A percentile compares a stretch with the other conserved stretches of the same genome.
These are phyloP conservation scores for Eucalyptus tenuipes DNA, from an alignment of 345 rosid species.

Conservation along the genomic window DNA sequence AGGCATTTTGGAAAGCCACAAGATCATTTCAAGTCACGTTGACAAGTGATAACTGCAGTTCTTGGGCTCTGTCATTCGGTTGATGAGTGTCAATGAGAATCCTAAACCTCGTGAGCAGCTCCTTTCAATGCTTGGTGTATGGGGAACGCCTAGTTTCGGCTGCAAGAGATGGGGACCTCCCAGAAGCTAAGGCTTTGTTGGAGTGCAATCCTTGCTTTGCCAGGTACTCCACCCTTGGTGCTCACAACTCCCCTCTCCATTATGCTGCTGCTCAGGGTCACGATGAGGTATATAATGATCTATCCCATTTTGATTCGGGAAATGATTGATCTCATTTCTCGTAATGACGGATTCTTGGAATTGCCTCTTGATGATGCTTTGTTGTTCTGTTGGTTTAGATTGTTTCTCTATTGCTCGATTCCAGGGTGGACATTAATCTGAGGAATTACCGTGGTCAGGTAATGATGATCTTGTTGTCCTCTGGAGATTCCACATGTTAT, in stretches of 20 bases:
- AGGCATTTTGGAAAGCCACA: background rate
- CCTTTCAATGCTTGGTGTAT: conserved; percentile 86
- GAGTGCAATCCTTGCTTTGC: conserved; percentile 87
- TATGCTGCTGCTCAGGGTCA: conserved; percentile 97
- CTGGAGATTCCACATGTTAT: background rate
- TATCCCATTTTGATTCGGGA: background rate
- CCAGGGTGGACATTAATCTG: conserved; percentile 90
- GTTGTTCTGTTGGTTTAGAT: conserved; percentile 30
- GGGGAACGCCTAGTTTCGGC: conserved; percentile 95
- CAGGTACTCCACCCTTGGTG: conserved; percentile 82
- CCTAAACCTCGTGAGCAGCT: conserved; percentile 70
- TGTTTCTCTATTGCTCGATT: conserved; percentile 84
- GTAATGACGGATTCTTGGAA: background rate
- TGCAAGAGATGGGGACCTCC: conserved; percentile 94
- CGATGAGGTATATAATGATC: conserved; percentile 51
- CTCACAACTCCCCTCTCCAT: conserved; percentile 90
- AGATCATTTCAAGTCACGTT: background rate
- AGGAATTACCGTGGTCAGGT: conserved; percentile 99
- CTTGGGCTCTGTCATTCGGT: background rate
- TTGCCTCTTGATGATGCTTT: background rate
- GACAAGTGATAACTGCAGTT: background rate
- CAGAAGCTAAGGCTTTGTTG: conserved; percentile 87
- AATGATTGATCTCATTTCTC: background rate
- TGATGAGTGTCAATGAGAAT: conserved; percentile 36
- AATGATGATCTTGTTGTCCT: background rate